A percentile compares a stretch with the other conserved stretches of the same genome.
Evolutionary conservation across 2,329 filamentous ascomycete species (phyloP).

Genomic region (Coniochaeta pulveracea): DNA sequence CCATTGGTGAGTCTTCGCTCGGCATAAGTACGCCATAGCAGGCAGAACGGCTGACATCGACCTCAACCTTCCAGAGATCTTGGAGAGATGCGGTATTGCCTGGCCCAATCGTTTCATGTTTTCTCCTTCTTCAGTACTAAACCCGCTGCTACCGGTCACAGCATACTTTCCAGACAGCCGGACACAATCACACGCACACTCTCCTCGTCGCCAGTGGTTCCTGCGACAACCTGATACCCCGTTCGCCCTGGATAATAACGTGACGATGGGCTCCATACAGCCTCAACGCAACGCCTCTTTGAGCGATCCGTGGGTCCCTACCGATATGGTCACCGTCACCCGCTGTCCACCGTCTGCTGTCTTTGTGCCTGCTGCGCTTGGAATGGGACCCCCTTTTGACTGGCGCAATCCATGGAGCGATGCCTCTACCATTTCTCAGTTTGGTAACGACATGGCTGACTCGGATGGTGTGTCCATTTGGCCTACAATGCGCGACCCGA

Average conservation of each 20-base stretch:
- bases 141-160: conserved; percentile 27
- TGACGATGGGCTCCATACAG: no score
- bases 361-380: no score
- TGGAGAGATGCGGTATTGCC: conserved; percentile 63
- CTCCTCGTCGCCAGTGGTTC: conserved; percentile 33
- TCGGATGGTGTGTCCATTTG: no score
- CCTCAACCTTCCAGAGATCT: conserved; percentile 51
- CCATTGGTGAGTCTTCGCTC: conserved; percentile 44
- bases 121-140: conserved; percentile 16
- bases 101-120: conserved; percentile 71
- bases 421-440: no score
- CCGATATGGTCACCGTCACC: no score
- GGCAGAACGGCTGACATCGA: conserved; percentile 9
- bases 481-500: no score
- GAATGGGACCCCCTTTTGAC: no score
- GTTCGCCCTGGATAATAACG: no score
- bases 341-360: no score
- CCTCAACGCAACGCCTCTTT: no score
- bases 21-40: background rate
- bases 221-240: conserved; percentile 7
- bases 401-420: no score
- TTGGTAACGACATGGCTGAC: conserved; percentile 2
- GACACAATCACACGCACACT: conserved; percentile 50
- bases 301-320: no score
- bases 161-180: conserved; percentile 30